Evolutionary conservation across 768 basidiomycete genomes (phyloP), one percentile per base, ranked within the genome.

Genomic region (Daedalea quercina): DNA sequence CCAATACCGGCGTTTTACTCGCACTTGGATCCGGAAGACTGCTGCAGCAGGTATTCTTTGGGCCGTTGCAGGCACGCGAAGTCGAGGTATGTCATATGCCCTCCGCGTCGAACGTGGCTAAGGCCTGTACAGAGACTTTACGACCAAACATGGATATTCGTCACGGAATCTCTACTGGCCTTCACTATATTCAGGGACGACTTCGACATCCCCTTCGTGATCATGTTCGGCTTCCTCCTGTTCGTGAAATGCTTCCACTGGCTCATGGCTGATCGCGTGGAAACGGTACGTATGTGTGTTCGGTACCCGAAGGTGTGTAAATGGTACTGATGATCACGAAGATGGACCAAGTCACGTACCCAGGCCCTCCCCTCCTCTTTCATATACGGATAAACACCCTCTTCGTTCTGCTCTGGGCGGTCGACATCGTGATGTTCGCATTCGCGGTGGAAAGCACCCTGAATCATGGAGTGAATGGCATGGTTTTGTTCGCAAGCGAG

Each of bases 181-280:
- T 88, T 98, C 66, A 96, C 96, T 33, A 98, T 98, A 59, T 99
- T 99, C 71, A 80, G 94, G 54, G 91, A 94, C 68, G 91, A 93
- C 67, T 94, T 95, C 65, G 91, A 94, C 68, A 79, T 85, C n/a
- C 81, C 85, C 3, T 97, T 98, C 65, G 87, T 87, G 43, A 72
- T 94, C 59, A 92, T 95, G 86, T 98, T 98, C 65, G 87, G 88
- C n/a, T 82, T 92, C 63, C 73, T 99, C 11, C 80, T 97, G 15
- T 95, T 96, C 59, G 79, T 96, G 59, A 98, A 97, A 66, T 94
- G 92, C 44, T 98, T 98, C 70, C 96, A 99, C 66, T 99, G 96
- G 96, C 79, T 99, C 28, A 82, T 94, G 53, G 81, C 84, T 6
- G 96, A 98, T 68, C 82, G 96, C 46, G 89, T 99, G 49, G 96